Evolutionary conservation across 257 asterid species (phyloP), one percentile per base, ranked within the genome.

Genomic region (Paraleonurus japonicus): DNA sequence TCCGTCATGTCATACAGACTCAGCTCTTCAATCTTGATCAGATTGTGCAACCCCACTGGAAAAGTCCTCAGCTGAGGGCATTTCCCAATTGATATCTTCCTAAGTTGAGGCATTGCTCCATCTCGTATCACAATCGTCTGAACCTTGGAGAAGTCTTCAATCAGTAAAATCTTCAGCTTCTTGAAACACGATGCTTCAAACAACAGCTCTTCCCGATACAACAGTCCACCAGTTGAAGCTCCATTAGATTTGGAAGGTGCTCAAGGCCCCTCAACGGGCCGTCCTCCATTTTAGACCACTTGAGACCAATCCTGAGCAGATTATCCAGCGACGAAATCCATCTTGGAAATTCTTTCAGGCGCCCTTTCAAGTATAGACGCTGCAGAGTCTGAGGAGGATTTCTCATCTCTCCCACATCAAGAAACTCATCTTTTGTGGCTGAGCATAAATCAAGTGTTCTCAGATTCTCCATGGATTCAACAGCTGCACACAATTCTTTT

Each of bases 301-400:
- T 68, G 22, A 78, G 69, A 5, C 67, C 13, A 24, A 82, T 65
- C 71, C 65, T 69, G 13, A 7, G 39, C 69, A 82, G 62, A 53
- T 60, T 50, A 39, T 33, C 2, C 7, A 78, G 83, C 1, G 55
- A 19, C 10, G 69, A 47, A 23, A 78, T 72, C 83, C 83, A 81
- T 0, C 0, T 0, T 0, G 83, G 86, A n/a, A 75, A 10, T 23
- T 4, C 17, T 4, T 1, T n/a, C 23, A 81, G 30, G 12, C 48
- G 72, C 8, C 85, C 85, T 57, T 72, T 78, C 72, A 81, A 20
- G 76, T 78, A 78, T 0, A 81, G 77, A 15, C 73, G 75, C 69
- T 72, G 48, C 23, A 81, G 81, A 19, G 26, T 15, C 4, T 3
- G 16, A 0, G 79, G 83, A 30, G 82, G 83, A 17, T 61, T 17